These are phyloP conservation scores for Colletotrichum lini DNA, from an alignment of 2,329 filamentous ascomycete genomes.

Conservation along the genomic window DNA sequence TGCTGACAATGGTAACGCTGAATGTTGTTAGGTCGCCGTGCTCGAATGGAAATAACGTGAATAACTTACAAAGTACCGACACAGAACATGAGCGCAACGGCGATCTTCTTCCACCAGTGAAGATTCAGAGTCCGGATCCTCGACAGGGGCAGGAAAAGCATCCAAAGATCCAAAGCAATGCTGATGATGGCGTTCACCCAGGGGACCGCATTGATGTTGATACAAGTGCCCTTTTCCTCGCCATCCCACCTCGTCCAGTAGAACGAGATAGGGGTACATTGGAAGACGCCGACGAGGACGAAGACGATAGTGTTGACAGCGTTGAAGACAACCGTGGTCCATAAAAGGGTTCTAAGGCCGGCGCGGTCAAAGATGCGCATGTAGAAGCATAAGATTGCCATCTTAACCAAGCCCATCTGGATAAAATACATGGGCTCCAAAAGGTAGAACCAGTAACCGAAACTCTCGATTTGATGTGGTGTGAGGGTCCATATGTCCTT, in stretches of 20 bases:
- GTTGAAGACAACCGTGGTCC: slow-evolving; percentile 52
- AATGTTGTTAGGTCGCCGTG: not conserved
- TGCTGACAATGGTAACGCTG: slow-evolving; percentile 51
- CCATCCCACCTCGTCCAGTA: slow-evolving; percentile 61
- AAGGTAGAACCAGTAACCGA: slow-evolving; percentile 51
- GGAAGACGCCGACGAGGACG: slow-evolving; percentile 51
- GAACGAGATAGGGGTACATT: slow-evolving; percentile 57
- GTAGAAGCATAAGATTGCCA: slow-evolving; percentile 60
- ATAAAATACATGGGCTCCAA: slow-evolving; percentile 57
- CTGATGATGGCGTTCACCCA: slow-evolving; percentile 60
- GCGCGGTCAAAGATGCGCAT: slow-evolving; percentile 56
- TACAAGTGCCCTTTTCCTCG: slow-evolving; percentile 55
- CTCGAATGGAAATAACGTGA: not conserved
- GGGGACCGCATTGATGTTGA: slow-evolving; percentile 56
- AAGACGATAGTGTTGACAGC: slow-evolving; percentile 51
- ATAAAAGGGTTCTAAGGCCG: slow-evolving; percentile 50
- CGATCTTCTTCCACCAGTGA: slow-evolving; percentile 59
- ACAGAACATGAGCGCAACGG: slow-evolving; percentile 59
- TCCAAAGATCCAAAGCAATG: slow-evolving; percentile 59
- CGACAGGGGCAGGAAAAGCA: slow-evolving; percentile 58
- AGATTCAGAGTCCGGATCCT: slow-evolving; percentile 53
- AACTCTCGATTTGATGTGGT: slow-evolving; percentile 44
- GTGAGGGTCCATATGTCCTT: slow-evolving; percentile 53
- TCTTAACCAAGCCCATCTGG: slow-evolving; percentile 55
- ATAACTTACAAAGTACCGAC: slow-evolving; percentile 57